These are phyloP conservation scores for Clarireedia hainanense DNA, from an alignment of 2,329 filamentous ascomycete genomes.

Conservation along the genomic window DNA sequence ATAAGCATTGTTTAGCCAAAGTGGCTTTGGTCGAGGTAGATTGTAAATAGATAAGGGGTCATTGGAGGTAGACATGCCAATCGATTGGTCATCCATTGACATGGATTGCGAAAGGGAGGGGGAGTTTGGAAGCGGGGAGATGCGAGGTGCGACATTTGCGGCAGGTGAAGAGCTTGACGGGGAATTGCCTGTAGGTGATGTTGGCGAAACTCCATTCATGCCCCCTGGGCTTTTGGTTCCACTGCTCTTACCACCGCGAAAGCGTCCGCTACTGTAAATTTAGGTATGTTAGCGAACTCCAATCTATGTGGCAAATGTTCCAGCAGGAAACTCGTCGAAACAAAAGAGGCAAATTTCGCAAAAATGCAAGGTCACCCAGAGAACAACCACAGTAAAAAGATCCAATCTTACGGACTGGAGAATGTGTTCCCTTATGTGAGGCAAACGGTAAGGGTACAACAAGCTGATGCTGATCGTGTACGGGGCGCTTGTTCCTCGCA, in stretches of 20 bases:
- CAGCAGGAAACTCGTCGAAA: background rate
- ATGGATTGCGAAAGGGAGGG: constrained; percentile 59
- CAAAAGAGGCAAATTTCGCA: background rate
- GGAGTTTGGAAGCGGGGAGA: constrained; percentile 55
- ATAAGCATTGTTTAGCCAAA: constrained; percentile 69
- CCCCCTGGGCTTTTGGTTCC: constrained; percentile 44
- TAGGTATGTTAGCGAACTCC: constrained; percentile 19
- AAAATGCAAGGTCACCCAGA: background rate
- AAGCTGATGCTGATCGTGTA: no score
- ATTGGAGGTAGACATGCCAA: constrained; percentile 26
- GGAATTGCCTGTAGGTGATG: constrained; percentile 36
- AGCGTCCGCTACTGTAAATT: constrained; percentile 45
- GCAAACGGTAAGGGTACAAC: no score
- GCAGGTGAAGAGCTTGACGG: constrained; percentile 43
- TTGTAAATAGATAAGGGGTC: constrained; percentile 54
- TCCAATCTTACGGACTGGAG: no score
- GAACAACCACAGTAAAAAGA: no score
- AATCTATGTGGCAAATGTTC: background rate
- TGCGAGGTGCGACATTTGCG: constrained; percentile 45
- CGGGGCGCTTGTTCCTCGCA: no score
- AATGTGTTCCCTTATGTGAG: no score
- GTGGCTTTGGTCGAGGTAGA: constrained; percentile 57
- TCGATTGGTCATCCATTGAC: constrained; percentile 53
- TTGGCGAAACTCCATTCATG: constrained; percentile 40
- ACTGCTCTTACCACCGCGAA: constrained; percentile 46